These are phyloP conservation scores for Limonium bicolor DNA, from an alignment of 148 eudicot species.

Conservation along the genomic window DNA sequence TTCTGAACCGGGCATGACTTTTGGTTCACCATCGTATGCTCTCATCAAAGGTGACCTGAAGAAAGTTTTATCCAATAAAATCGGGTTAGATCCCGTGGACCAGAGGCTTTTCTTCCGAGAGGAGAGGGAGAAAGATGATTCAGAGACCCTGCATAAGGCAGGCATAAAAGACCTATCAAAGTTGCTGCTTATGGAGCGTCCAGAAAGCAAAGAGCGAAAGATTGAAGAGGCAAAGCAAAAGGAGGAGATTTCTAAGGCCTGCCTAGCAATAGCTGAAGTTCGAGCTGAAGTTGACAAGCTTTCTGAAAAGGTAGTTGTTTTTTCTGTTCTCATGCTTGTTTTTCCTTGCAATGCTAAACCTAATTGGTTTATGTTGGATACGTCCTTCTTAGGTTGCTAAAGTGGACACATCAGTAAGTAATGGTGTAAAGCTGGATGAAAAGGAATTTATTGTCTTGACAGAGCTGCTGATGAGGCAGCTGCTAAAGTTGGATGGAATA, in stretches of 20 bases:
- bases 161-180: conserved; percentile 75
- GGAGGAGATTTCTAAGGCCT: conserved; percentile 30
- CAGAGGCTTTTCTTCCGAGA: conserved; percentile 62
- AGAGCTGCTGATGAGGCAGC: no score
- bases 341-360: neutral
- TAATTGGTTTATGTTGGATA: no score
- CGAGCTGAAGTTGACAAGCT: conserved; percentile 63
- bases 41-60: conserved; percentile 50
- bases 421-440: no score
- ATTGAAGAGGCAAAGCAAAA: conserved; percentile 33
- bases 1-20: neutral
- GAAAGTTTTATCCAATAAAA: conserved; percentile 30
- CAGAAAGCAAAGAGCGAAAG: conserved; percentile 25
- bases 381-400: no score
- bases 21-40: conserved; percentile 2
- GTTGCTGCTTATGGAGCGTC: conserved; percentile 52
- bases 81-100: conserved; percentile 48
- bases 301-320: conserved; percentile 40
- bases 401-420: no score
- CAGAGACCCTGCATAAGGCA: conserved; percentile 35
- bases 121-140: conserved; percentile 66
- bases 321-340: neutral
- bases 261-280: conserved; percentile 48
- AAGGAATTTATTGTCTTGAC: no score
- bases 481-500: no score